Conservation (phyloP, 1,284 basidiomycete species). For the Schizopora paradoxa region DNA sequence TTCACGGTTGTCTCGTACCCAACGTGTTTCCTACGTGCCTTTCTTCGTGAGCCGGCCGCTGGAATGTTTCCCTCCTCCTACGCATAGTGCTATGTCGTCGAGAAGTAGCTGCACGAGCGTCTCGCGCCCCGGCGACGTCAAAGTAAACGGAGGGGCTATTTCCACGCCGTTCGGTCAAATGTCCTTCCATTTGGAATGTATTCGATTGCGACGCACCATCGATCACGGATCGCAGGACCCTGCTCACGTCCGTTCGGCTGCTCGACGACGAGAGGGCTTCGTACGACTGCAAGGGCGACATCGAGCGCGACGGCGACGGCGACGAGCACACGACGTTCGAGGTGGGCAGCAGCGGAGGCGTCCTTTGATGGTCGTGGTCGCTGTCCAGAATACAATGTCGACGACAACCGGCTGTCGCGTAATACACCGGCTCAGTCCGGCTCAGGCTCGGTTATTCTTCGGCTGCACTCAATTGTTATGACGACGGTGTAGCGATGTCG, state of each 20-base stretch:
- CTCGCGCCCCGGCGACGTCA: conserved; percentile 40
- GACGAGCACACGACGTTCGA: no score
- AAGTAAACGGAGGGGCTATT: conserved; percentile 37
- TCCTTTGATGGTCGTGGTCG: no score
- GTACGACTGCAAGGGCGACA: conserved; percentile 36
- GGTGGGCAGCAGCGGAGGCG: not conserved
- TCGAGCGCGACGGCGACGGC: no score
- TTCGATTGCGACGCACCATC: conserved; percentile 31
- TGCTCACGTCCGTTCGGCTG: conserved; percentile 37
- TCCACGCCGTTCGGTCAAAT: conserved; percentile 3
- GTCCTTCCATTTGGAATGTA: not conserved
- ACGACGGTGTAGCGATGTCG: no score
- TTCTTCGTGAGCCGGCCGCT: conserved; percentile 23
- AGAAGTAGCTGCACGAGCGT: conserved; percentile 53
- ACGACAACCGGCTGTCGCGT: no score
- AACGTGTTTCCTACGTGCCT: no score
- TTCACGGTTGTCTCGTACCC: not conserved
- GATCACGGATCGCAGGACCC: conserved; percentile 44
- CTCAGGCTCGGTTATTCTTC: no score
- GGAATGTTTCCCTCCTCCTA: conserved; percentile 29
- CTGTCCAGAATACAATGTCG: no score
- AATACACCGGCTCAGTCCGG: no score
- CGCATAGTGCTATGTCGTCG: conserved; percentile 46
- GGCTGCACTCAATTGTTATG: no score
- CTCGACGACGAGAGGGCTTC: conserved; percentile 41